Percentiles rank a stretch among this genome's conserved stretches.
phyloP scores from a whole-genome alignment of 2,329 filamentous ascomycete species.

The Penicillium oxalicum region DNA sequence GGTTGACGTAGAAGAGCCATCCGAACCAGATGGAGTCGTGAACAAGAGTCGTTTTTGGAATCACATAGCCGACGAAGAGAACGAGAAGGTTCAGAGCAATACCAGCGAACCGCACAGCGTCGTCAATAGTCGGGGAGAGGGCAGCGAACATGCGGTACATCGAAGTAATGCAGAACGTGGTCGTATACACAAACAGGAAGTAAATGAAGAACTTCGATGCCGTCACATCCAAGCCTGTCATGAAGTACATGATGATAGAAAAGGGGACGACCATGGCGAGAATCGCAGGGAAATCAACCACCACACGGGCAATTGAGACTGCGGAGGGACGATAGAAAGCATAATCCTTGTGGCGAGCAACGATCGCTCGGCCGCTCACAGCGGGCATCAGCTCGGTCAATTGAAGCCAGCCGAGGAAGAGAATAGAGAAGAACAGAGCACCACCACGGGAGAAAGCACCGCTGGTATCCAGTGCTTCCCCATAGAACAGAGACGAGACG shows the following conservation, averaged over 20 bases:
- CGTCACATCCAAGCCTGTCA: constrained; percentile 53
- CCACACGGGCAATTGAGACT: constrained; percentile 55
- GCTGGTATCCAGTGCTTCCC: constrained; percentile 52
- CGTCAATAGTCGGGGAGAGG: constrained; percentile 58
- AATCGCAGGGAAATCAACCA: constrained; percentile 59
- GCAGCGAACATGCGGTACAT: constrained; percentile 63
- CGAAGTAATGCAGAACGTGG: constrained; percentile 56
- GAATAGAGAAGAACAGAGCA: constrained; percentile 59
- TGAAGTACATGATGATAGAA: constrained; percentile 60
- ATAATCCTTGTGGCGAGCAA: constrained; percentile 61
- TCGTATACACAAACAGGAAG: constrained; percentile 59
- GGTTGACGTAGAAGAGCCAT: constrained; percentile 54
- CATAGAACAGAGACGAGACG: constrained; percentile 73
- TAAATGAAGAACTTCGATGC: constrained; percentile 62
- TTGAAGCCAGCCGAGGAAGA: constrained; percentile 66
- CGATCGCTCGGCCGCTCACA: constrained; percentile 64
- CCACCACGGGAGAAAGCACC: constrained; percentile 61
- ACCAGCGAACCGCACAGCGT: constrained; percentile 60
- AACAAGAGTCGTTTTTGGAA: constrained; percentile 57
- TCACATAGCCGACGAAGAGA: constrained; percentile 63
- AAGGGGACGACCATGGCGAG: constrained; percentile 56
- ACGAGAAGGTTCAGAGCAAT: constrained; percentile 56
- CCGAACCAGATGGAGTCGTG: constrained; percentile 60
- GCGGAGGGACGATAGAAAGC: constrained; percentile 66
- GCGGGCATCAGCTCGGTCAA: constrained; percentile 73